Base-by-base conservation (phyloP, 257 asterid species). In the Nicotiana attenuata region DNA sequence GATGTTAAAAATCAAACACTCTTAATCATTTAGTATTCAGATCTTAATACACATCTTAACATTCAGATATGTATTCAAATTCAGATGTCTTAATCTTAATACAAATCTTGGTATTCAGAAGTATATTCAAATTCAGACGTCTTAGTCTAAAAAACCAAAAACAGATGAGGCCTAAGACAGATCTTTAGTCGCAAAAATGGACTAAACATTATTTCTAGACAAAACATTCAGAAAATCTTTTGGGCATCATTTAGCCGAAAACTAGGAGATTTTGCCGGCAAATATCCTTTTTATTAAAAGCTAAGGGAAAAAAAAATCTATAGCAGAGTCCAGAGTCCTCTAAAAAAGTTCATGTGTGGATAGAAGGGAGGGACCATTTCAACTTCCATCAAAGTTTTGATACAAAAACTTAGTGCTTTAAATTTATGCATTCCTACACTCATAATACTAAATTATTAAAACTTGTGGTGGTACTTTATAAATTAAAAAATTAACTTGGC, bases 341-440 rank as follows among this genome's bases (percentile, higher is more conserved):
- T 10, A 5, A 29, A 29, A 38, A 38, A n/a, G 11, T n/a, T 69
- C 77, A 11, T 69, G n/a, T 69, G 77, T 69, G 77, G 13, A 20
- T 69, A 10, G 10, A n/a, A 47, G 22, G 24, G 13, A 13, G 61
- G 79, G 61, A 15, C 22, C 79, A 73, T 73, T 7, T 47, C 41
- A 73, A 73, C 35, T 73, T 73, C 63, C 45, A 73, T 50, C 16
- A 8, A 73, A 7, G 4, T 15, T 50, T 47, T 50, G 45, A 16
- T 73, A 73, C 79, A 26, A 50, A 73, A 73, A 50, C 79, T 50
- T 73, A n/a, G 63, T 73, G 61, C 45, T 73, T 73, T 24, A 24
- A 73, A 50, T 7, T 73, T 47, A 13, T 73, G 20, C 52, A 24
- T 47, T 73, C 22, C 5, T 47, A 50, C 26, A 50, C 41, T 47